These are phyloP conservation scores for Penicillium maclennaniae DNA, from an alignment of 495 filamentous ascomycete species.

Conservation along the genomic window DNA sequence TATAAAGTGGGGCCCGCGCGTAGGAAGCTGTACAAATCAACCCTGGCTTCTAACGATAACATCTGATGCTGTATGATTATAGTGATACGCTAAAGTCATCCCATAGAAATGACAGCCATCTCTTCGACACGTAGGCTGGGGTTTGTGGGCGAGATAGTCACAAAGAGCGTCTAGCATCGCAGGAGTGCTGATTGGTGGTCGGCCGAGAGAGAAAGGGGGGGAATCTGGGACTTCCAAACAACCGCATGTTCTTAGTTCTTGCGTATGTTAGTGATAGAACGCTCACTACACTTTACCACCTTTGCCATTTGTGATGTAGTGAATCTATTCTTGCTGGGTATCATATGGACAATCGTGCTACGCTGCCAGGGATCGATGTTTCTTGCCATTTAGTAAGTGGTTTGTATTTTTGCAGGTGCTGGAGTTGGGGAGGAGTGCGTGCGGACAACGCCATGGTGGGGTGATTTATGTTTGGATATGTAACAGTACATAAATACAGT, in stretches of 20 bases:
- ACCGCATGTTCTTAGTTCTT: neutral
- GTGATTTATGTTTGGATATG: constrained; percentile 7
- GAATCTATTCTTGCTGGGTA: no score
- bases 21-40: no score
- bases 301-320: no score
- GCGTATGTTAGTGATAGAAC: neutral
- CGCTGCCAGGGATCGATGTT: no score
- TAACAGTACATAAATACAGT: constrained; percentile 10
- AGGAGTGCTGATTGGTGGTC: neutral
- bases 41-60: no score
- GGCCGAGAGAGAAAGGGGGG: neutral
- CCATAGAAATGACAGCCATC: no score
- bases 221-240: neutral
- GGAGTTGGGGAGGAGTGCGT: constrained; percentile 4
- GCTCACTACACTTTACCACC: neutral
- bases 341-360: no score
- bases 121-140: no score
- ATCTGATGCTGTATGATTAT: no score
- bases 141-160: no score
- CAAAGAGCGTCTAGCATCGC: neutral
- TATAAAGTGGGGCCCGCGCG: no score
- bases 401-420: constrained; percentile 1
- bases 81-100: no score
- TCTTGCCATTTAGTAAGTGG: neutral
- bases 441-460: neutral